These are phyloP conservation scores for Boletus holoroseus DNA, from an alignment of 1,284 basidiomycete species.

Conservation along the genomic window DNA sequence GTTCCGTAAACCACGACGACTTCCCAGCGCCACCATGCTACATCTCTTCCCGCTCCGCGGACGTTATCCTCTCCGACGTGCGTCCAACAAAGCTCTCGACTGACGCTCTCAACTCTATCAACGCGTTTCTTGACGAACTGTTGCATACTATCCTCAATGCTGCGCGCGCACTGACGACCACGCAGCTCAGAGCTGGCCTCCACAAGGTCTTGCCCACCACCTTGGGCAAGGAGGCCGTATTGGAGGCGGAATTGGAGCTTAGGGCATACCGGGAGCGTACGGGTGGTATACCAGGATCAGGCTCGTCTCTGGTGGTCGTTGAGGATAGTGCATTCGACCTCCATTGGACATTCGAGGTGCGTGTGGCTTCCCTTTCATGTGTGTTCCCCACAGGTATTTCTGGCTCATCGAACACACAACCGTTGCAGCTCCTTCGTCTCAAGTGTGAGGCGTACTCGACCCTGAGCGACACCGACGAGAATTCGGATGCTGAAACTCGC, in stretches of 20 bases:
- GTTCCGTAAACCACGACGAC: conserved; percentile 10
- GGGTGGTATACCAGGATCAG: conserved; percentile 36
- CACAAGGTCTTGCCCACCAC: conserved; percentile 69
- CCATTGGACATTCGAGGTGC: conserved; percentile 70
- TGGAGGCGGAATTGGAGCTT: conserved; percentile 88
- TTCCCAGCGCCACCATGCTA: conserved; percentile 53
- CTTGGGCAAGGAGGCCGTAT: conserved; percentile 82
- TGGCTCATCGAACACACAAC: conserved; percentile 5
- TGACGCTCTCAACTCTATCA: conserved; percentile 72
- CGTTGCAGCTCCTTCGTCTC: conserved; percentile 60
- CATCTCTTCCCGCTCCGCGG: conserved; percentile 75
- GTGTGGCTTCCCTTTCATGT: conserved; percentile 23
- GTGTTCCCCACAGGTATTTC: neutral
- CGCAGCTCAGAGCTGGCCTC: conserved; percentile 69
- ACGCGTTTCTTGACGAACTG: conserved; percentile 85
- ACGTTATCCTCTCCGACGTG: conserved; percentile 85
- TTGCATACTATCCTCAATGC: conserved; percentile 66
- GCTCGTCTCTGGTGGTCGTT: conserved; percentile 33
- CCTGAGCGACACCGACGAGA: conserved; percentile 75
- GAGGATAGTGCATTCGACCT: conserved; percentile 58
- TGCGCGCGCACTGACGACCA: conserved; percentile 71
- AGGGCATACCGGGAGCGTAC: conserved; percentile 79
- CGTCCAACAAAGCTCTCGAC: conserved; percentile 79
- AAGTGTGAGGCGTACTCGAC: conserved; percentile 84
- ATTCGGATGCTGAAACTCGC: conserved; percentile 55